Evolutionary conservation across 139 green algal species (phyloP).

Genomic region (Penium margaritaceum): DNA sequence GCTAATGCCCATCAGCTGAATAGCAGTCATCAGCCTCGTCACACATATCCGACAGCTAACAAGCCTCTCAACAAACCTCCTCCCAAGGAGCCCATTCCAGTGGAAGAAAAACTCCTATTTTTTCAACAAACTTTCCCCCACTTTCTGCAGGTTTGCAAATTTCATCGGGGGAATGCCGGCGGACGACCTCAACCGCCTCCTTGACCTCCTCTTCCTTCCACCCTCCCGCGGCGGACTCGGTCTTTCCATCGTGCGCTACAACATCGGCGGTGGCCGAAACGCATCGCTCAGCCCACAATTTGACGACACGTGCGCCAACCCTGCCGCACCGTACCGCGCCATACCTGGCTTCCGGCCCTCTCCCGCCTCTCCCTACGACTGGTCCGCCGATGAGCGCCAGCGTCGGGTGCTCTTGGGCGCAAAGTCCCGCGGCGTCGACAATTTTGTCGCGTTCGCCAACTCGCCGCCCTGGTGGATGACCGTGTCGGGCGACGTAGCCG

Average conservation of each 20-base stretch:
- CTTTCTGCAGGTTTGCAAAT: constrained; percentile 3
- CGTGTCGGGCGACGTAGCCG: constrained; percentile 21
- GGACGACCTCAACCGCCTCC: not conserved
- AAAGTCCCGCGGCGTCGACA: constrained; percentile 13
- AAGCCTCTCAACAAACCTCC: too few relatives aligned
- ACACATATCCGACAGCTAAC: too few relatives aligned
- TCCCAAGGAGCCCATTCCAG: too few relatives aligned
- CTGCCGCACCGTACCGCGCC: not conserved
- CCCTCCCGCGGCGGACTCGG: constrained; percentile 24
- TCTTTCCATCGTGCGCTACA: constrained; percentile 45
- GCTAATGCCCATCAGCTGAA: too few relatives aligned
- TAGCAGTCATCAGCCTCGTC: too few relatives aligned
- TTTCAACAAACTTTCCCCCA: too few relatives aligned
- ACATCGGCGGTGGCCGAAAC: constrained; percentile 22
- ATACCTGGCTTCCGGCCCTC: constrained; percentile 21
- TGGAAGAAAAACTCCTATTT: too few relatives aligned
- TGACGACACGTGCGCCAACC: not conserved
- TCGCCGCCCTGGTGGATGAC: constrained; percentile 49
- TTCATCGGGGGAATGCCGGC: not conserved
- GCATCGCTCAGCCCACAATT: not conserved
- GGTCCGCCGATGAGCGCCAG: constrained; percentile 29
- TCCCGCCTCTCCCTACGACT: constrained; percentile 26
- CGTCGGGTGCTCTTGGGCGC: constrained; percentile 34
- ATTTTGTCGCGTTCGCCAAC: constrained; percentile 50
- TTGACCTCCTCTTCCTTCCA: constrained; percentile 45